These are phyloP conservation scores for Triticum dicoccoides DNA, from an alignment of 176 grass and related monocot genomes.

Conservation along the genomic window DNA sequence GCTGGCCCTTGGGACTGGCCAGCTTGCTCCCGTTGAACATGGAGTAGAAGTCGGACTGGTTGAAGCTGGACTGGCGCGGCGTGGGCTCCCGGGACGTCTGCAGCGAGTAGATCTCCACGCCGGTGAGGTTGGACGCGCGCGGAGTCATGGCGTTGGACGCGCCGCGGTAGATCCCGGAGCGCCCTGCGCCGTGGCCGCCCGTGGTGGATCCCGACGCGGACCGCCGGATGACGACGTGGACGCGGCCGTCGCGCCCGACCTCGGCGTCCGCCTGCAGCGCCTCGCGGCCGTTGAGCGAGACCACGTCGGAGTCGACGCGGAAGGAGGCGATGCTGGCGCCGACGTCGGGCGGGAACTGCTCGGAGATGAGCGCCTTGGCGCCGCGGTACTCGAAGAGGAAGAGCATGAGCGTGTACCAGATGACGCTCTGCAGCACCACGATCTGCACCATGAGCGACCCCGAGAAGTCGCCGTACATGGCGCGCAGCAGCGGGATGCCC, in stretches of 20 bases:
- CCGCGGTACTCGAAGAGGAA: slow-evolving; percentile 99
- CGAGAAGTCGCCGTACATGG: slow-evolving; percentile 97
- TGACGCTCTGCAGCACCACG: slow-evolving; percentile 93
- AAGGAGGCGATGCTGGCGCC: slow-evolving; percentile 90
- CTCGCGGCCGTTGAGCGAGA: slow-evolving; percentile 88
- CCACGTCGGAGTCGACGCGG: slow-evolving; percentile 85
- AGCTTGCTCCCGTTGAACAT: slow-evolving; percentile 84
- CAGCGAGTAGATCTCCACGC: slow-evolving; percentile 98
- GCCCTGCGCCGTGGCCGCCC: slow-evolving; percentile 29
- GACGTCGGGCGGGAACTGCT: slow-evolving; percentile 92
- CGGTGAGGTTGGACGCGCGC: slow-evolving; percentile 86
- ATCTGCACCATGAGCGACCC: slow-evolving; percentile 94
- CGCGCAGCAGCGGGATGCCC: slow-evolving; percentile 91
- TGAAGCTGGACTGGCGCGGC: slow-evolving; percentile 89
- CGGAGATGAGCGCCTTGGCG: slow-evolving; percentile 91
- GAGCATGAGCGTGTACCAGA: slow-evolving; percentile 99
- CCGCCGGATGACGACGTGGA: slow-evolving; percentile 54
- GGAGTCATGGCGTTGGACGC: slow-evolving; percentile 71
- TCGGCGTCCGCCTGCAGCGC: slow-evolving; percentile 90
- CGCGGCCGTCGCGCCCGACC: slow-evolving; percentile 76
- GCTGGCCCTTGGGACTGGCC: slow-evolving; percentile 50
- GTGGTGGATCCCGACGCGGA: slow-evolving; percentile 51
- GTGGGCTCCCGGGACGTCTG: slow-evolving; percentile 93
- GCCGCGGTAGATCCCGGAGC: slow-evolving; percentile 28
- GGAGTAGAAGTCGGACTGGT: slow-evolving; percentile 98